phyloP scores from a whole-genome alignment of 345 rosid genomes.

The Salix purpurea region DNA sequence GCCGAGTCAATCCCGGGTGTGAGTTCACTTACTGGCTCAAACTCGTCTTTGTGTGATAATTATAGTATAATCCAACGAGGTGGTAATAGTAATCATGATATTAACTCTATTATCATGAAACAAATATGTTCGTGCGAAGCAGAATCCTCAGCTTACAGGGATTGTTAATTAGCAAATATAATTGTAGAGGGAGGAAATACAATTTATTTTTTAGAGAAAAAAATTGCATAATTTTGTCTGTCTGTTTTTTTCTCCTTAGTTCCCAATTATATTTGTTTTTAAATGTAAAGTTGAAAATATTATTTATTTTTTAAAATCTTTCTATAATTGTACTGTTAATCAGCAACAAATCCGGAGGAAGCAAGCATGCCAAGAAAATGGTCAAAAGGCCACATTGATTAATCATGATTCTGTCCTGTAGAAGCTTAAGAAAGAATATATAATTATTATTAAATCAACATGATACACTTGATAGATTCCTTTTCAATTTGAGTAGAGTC shows the following conservation, averaged over 20 bases:
- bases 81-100: conserved; percentile 30
- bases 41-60: conserved; percentile 19
- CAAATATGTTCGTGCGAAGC: conserved; percentile 55
- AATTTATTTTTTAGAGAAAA: neutral
- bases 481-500: no score
- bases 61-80: conserved; percentile 30
- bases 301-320: neutral
- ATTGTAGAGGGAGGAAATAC: neutral
- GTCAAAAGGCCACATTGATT: neutral
- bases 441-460: neutral
- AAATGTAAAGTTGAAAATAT: neutral
- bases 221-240: neutral
- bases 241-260: neutral
- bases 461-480: no score
- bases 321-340: neutral
- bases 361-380: neutral
- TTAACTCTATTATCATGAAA: conserved; percentile 44
- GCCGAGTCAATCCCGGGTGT: conserved; percentile 46
- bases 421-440: neutral
- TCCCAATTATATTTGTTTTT: conserved; percentile 1
- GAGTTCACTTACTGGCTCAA: conserved; percentile 41
- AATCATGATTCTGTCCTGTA: neutral
- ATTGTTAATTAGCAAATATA: conserved; percentile 35
- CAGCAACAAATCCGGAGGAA: neutral
- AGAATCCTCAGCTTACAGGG: conserved; percentile 61